A percentile compares a stretch with the other conserved stretches of the same genome.
phyloP scores from a whole-genome alignment of 306 rosid species.

The Trifolium pratense region DNA sequence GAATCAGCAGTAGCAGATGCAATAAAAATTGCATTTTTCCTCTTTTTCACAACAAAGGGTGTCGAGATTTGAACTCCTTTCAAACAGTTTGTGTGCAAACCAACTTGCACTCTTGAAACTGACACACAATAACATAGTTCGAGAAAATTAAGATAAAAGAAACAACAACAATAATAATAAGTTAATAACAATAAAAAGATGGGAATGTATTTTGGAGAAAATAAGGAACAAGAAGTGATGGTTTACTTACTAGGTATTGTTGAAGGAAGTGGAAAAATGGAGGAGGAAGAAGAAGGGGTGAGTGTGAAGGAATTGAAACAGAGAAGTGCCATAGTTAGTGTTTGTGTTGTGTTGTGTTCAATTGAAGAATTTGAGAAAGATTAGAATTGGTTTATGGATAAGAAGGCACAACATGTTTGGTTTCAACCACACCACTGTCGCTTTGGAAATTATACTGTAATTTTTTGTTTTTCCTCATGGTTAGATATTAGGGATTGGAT shows the following conservation, averaged over 20 bases:
- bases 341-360: neutral
- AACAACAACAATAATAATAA: neutral
- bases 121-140: conserved; percentile 29
- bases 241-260: conserved; percentile 46
- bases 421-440: neutral
- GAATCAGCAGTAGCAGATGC: conserved; percentile 39
- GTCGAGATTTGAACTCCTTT: conserved; percentile 48
- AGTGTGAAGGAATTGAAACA: conserved; percentile 57
- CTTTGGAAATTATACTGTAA: neutral
- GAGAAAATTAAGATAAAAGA: conserved; percentile 26
- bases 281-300: conserved; percentile 43
- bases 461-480: neutral
- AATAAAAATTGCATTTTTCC: conserved; percentile 32
- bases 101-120: conserved; percentile 55
- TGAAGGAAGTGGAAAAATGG: conserved; percentile 38
- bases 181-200: neutral
- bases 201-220: conserved; percentile 12
- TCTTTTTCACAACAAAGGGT: conserved; percentile 34
- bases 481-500: neutral
- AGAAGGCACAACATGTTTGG: neutral
- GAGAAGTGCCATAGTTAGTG: conserved; percentile 57
- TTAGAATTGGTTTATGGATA: conserved; percentile 29
- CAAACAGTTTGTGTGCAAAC: conserved; percentile 40
- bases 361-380: conserved; percentile 6
- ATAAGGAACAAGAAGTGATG: neutral